A percentile compares a stretch with the other conserved stretches of the same genome.
phyloP scores from a whole-genome alignment of 179 eudicot genomes.

The Camellia oleifera region DNA sequence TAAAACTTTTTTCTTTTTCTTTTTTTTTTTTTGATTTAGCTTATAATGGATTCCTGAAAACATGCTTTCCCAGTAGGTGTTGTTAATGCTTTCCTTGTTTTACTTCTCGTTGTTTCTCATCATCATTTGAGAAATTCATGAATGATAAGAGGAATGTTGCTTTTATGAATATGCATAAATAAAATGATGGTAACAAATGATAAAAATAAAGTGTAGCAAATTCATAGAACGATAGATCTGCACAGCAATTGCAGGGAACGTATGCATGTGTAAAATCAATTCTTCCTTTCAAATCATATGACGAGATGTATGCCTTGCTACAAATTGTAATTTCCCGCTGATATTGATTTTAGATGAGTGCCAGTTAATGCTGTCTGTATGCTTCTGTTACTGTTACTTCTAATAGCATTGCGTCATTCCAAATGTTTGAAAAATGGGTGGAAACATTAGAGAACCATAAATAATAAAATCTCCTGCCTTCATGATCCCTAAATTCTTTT shows the following conservation, averaged over 20 bases:
- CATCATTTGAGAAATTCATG: neutral
- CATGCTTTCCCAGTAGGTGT: neutral
- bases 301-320: neutral
- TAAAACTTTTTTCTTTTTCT: neutral
- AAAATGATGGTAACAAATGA: neutral
- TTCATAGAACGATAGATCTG: neutral
- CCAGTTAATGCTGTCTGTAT: too few relatives aligned
- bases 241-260: neutral
- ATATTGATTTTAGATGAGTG: too few relatives aligned
- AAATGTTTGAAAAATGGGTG: too few relatives aligned
- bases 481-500: too few relatives aligned
- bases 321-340: too few relatives aligned
- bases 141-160: slow-evolving; percentile 3
- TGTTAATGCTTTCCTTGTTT: slow-evolving; percentile 7
- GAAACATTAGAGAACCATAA: too few relatives aligned
- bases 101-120: neutral
- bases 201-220: neutral
- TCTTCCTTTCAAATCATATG: neutral
- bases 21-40: neutral
- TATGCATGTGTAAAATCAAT: neutral
- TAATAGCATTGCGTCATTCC: too few relatives aligned
- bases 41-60: neutral
- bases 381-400: too few relatives aligned
- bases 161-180: neutral
- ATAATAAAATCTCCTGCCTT: too few relatives aligned